Percentiles rank a stretch among this genome's conserved stretches.
Evolutionary conservation across 805 yeast species (phyloP).

Genomic region (Starmera dryadoides): DNA sequence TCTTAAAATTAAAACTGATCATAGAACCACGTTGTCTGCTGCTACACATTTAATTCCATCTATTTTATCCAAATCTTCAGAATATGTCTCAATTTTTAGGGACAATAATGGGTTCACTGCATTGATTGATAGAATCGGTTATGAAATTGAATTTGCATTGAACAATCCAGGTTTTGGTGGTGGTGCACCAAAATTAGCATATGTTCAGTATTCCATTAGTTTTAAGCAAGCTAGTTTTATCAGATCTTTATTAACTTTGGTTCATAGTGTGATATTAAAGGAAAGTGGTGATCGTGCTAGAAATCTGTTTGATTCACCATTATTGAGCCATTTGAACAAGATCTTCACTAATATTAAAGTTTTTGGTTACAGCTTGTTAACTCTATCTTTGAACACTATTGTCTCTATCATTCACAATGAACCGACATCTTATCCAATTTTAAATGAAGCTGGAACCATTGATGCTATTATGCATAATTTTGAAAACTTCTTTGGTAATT

Average conservation of each 20-base stretch:
- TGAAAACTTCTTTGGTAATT: constrained; percentile 46
- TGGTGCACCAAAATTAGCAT: constrained; percentile 45
- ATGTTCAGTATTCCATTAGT: constrained; percentile 44
- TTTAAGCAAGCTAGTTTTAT: constrained; percentile 54
- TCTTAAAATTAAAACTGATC: constrained; percentile 42
- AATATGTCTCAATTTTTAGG: constrained; percentile 55
- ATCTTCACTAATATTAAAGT: constrained; percentile 47
- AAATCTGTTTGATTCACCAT: constrained; percentile 77
- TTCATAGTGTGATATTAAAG: constrained; percentile 54
- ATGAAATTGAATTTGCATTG: constrained; percentile 60
- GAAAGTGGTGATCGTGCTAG: constrained; percentile 81
- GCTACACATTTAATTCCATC: constrained; percentile 46
- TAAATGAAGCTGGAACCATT: constrained; percentile 72
- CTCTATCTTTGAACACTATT: constrained; percentile 56
- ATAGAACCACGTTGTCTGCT: constrained; percentile 52
- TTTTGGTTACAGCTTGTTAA: constrained; percentile 62
- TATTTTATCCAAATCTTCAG: constrained; percentile 31
- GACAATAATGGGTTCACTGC: constrained; percentile 57
- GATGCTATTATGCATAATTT: constrained; percentile 57
- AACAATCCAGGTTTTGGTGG: constrained; percentile 52
- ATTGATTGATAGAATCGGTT: constrained; percentile 51
- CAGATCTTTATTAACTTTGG: constrained; percentile 56
- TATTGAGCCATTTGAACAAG: constrained; percentile 53
- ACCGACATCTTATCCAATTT: constrained; percentile 78
- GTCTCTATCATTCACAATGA: constrained; percentile 77